Percentiles rank a stretch among this genome's conserved stretches.
Conservation (phyloP, 148 eudicot species). For the Cornus kousa region DNA sequence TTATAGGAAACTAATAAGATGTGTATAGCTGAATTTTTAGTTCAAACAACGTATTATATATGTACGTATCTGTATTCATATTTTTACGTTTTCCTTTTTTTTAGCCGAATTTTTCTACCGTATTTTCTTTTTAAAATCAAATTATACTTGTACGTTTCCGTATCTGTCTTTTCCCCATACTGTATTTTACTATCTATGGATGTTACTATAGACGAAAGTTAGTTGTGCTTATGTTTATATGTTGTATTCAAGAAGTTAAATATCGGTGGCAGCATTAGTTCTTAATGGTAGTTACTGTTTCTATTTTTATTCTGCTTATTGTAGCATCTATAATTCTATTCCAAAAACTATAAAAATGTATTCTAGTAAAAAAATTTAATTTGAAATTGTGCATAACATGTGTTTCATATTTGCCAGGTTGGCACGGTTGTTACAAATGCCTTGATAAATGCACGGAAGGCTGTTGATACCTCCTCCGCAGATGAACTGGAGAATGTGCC, state of each 20-base stretch:
- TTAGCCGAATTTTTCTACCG: too few species aligned
- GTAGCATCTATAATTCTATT: neutral
- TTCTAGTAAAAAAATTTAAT: neutral
- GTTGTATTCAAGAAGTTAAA: neutral
- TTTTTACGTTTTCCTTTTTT: too few species aligned
- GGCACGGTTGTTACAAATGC: constrained; percentile 84
- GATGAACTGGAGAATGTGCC: constrained; percentile 87
- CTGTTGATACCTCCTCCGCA: constrained; percentile 58
- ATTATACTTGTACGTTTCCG: too few species aligned
- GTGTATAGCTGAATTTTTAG: too few species aligned
- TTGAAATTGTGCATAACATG: neutral
- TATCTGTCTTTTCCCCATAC: too few species aligned
- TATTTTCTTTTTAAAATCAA: too few species aligned
- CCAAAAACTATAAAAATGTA: neutral
- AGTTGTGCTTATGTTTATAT: neutral
- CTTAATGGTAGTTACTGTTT: constrained; percentile 4
- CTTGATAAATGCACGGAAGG: constrained; percentile 71
- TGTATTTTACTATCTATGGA: too few species aligned
- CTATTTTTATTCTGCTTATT: neutral
- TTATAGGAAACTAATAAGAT: too few species aligned
- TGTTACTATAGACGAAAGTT: too few species aligned
- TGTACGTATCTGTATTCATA: too few species aligned
- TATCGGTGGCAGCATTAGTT: neutral
- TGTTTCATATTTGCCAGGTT: constrained; percentile 35
- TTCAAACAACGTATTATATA: too few species aligned